Percentiles rank a stretch among this genome's conserved stretches.
These are phyloP conservation scores for Talaromyces sp. DNA, from an alignment of 2,329 filamentous ascomycete species.

Conservation along the genomic window DNA sequence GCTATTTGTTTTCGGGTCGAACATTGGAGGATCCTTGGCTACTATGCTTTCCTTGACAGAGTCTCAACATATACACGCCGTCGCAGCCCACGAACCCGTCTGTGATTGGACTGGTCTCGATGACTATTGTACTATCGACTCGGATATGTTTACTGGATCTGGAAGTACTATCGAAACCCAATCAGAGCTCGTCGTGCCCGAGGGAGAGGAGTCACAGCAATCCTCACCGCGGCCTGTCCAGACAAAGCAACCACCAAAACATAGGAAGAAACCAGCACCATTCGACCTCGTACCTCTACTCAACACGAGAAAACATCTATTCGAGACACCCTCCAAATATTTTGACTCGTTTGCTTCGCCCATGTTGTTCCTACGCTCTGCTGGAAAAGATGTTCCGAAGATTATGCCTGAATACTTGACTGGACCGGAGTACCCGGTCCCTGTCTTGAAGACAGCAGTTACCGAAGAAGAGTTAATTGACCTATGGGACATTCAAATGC, in stretches of 20 bases:
- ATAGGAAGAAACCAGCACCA: slow-evolving; percentile 20
- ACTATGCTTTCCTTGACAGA: slow-evolving; percentile 45
- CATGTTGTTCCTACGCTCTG: slow-evolving; percentile 40
- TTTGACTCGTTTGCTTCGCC: slow-evolving; percentile 47
- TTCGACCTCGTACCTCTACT: slow-evolving; percentile 36
- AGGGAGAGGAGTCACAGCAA: slow-evolving; percentile 3
- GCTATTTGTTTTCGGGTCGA: slow-evolving; percentile 33
- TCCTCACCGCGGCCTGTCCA: slow-evolving; percentile 10
- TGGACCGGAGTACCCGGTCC: slow-evolving; percentile 34
- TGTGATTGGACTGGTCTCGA: slow-evolving; percentile 43
- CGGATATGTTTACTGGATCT: slow-evolving; percentile 1
- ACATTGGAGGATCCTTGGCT: slow-evolving; percentile 42
- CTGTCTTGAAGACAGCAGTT: slow-evolving; percentile 25
- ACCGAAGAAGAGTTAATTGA: slow-evolving; percentile 11
- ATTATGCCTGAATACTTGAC: slow-evolving; percentile 34
- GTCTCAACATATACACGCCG: slow-evolving; percentile 30
- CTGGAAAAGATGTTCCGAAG: slow-evolving; percentile 39
- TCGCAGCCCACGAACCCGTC: slow-evolving; percentile 35
- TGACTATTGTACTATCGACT: slow-evolving; percentile 33
- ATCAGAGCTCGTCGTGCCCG: neutral
- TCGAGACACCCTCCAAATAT: slow-evolving; percentile 37
- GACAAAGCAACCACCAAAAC: slow-evolving; percentile 21
- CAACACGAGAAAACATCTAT: slow-evolving; percentile 34
- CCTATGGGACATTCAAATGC: slow-evolving; percentile 19
- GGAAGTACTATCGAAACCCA: slow-evolving; percentile 3